Percentiles rank a stretch among this genome's conserved stretches.
Evolutionary conservation across 192 early-diverging fungal genomes (phyloP).

Genomic region (Coemansia sp.): DNA sequence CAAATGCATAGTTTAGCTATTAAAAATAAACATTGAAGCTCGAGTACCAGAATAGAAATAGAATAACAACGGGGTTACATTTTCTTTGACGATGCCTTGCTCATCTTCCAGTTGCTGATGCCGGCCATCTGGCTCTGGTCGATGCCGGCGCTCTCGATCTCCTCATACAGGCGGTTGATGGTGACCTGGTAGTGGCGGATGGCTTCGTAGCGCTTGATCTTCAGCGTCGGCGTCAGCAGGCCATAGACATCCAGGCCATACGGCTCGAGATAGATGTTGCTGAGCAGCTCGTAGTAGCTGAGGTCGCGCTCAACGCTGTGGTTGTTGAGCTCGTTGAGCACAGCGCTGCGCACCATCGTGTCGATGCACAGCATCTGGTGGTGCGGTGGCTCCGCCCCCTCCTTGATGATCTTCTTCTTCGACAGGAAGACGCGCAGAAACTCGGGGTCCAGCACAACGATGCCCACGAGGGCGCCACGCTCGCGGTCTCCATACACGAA

Average conservation of each 20-base stretch:
- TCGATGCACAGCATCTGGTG: conserved; percentile 66
- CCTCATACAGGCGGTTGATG: conserved; percentile 65
- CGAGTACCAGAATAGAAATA: background rate
- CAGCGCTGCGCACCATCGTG: conserved; percentile 56
- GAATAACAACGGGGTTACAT: background rate
- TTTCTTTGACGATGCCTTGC: conserved; percentile 22
- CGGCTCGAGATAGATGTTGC: conserved; percentile 66
- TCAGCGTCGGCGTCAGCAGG: conserved; percentile 78
- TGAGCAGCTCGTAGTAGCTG: conserved; percentile 68
- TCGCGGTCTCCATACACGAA: conserved; percentile 82
- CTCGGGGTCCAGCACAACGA: conserved; percentile 75
- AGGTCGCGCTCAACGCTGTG: conserved; percentile 64
- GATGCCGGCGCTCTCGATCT: conserved; percentile 38
- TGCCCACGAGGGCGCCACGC: conserved; percentile 67
- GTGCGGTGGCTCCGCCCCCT: conserved; percentile 51
- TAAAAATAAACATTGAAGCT: too few species aligned
- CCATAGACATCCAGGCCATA: conserved; percentile 76
- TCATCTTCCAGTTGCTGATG: conserved; percentile 43
- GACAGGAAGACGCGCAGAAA: conserved; percentile 54
- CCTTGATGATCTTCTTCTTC: conserved; percentile 53
- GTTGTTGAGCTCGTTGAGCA: conserved; percentile 60
- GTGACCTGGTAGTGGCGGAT: conserved; percentile 54
- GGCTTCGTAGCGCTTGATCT: conserved; percentile 60
- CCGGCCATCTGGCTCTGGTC: conserved; percentile 48
- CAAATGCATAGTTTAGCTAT: too few species aligned